Conservation (phyloP, 73 alveolate species). For the Effrenium voratum region DNA sequence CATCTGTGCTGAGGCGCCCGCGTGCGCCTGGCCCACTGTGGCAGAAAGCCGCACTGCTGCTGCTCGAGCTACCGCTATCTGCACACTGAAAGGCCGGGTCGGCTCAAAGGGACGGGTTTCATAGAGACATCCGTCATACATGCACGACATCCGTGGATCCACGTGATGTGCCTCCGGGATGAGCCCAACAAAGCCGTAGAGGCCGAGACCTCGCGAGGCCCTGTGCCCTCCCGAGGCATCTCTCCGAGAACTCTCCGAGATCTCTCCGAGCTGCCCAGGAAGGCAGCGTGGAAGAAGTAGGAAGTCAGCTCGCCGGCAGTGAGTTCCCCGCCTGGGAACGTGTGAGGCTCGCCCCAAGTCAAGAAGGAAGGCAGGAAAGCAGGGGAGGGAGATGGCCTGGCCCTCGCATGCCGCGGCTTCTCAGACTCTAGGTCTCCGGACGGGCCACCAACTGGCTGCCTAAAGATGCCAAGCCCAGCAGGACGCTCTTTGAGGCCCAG, state of each 20-base stretch:
- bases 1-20: neutral
- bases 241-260: neutral
- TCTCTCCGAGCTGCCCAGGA: neutral
- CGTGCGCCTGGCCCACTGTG: neutral
- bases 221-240: neutral
- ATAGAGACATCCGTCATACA: neutral
- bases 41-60: slow-evolving; percentile 16
- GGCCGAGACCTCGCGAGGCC: slow-evolving; percentile 37
- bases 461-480: slow-evolving; percentile 60
- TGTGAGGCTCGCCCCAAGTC: no score
- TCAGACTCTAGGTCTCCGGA: neutral
- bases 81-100: neutral
- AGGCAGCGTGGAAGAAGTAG: slow-evolving; percentile 87
- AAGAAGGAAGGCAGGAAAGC: no score
- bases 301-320: slow-evolving; percentile 84
- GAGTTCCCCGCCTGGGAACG: slow-evolving; percentile 57
- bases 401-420: no score
- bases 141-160: neutral
- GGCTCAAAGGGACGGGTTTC: neutral
- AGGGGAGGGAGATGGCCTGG: no score
- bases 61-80: slow-evolving; percentile 55
- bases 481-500: slow-evolving; percentile 67
- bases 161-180: slow-evolving; percentile 39
- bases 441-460: slow-evolving; percentile 89
- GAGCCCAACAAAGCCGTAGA: slow-evolving; percentile 52